phyloP scores from a whole-genome alignment of 441 rosid species.

The Gossypium trilobum region DNA sequence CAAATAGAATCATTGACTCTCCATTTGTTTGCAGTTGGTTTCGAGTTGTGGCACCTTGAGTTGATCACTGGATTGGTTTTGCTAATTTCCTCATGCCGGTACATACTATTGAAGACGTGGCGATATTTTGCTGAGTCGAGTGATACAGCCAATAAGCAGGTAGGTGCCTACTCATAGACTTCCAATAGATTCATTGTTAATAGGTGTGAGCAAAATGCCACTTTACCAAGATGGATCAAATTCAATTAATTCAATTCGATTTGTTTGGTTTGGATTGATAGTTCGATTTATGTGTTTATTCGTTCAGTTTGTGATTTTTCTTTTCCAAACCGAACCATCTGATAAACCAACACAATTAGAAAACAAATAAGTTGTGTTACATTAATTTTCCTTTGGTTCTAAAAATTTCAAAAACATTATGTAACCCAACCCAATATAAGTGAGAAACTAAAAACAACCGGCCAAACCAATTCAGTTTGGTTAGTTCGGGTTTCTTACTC shows the following conservation, averaged over 20 bases:
- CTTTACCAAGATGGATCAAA: background rate
- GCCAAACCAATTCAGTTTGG: background rate
- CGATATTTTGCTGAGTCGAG: conserved; percentile 75
- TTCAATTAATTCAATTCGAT: background rate
- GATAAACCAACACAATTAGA: too few species aligned
- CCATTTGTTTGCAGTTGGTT: conserved; percentile 46
- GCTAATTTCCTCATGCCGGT: conserved; percentile 60
- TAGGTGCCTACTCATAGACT: conserved; percentile 13
- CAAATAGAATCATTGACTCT: conserved; percentile 5
- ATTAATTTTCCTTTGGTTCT: background rate
- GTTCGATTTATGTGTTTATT: background rate
- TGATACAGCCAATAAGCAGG: conserved; percentile 78
- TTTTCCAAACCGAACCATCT: background rate
- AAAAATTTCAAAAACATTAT: background rate
- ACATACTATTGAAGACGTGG: conserved; percentile 61
- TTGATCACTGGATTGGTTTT: conserved; percentile 56
- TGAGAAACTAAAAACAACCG: background rate
- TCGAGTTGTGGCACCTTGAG: conserved; percentile 77
- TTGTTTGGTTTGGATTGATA: background rate
- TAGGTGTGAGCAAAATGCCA: background rate
- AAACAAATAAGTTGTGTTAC: too few species aligned
- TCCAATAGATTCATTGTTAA: background rate
- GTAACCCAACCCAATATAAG: background rate
- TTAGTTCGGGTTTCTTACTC: background rate
- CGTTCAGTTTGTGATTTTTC: background rate